Conservation (phyloP, 2,329 filamentous ascomycete genomes). For the Aspergillus fischeri region DNA sequence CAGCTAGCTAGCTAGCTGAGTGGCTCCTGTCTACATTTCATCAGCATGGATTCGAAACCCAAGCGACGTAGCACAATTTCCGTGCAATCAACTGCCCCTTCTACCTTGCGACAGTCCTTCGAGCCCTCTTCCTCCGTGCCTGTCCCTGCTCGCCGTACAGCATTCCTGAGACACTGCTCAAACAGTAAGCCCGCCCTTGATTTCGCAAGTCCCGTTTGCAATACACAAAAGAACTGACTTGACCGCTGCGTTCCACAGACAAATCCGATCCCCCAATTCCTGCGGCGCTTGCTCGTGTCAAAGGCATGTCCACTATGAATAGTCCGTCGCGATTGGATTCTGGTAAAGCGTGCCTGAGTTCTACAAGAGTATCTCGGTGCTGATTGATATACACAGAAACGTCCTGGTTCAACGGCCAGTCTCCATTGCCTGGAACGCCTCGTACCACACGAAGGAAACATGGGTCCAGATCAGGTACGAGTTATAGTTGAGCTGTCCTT, state of each 20-base stretch:
- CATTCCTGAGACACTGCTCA: slow-evolving; percentile 16
- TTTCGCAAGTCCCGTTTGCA: background rate
- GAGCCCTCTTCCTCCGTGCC: slow-evolving; percentile 20
- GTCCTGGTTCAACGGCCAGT: slow-evolving; percentile 30
- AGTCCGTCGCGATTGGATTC: slow-evolving; percentile 22
- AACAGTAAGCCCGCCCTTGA: slow-evolving; percentile 8
- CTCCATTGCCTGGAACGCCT: slow-evolving; percentile 18
- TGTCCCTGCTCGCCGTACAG: slow-evolving; percentile 12
- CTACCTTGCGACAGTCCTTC: slow-evolving; percentile 19
- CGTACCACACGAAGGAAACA: slow-evolving; percentile 15
- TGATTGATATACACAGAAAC: slow-evolving; percentile 17
- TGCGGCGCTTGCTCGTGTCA: slow-evolving; percentile 28
- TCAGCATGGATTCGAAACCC: slow-evolving; percentile 23
- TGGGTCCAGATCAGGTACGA: slow-evolving; percentile 22
- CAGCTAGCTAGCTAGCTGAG: slow-evolving; percentile 20
- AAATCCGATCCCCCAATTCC: slow-evolving; percentile 23
- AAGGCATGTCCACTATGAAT: slow-evolving; percentile 29
- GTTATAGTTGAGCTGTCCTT: background rate
- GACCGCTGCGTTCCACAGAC: slow-evolving; percentile 10
- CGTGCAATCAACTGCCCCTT: slow-evolving; percentile 20
- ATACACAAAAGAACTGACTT: slow-evolving; percentile 13
- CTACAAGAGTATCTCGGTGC: background rate
- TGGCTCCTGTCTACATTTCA: slow-evolving; percentile 7
- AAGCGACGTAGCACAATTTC: slow-evolving; percentile 23
- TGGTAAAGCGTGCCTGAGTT: slow-evolving; percentile 11